These are phyloP conservation scores for Xylaria sp. DNA, from an alignment of 2,329 filamentous ascomycete genomes.

Conservation along the genomic window DNA sequence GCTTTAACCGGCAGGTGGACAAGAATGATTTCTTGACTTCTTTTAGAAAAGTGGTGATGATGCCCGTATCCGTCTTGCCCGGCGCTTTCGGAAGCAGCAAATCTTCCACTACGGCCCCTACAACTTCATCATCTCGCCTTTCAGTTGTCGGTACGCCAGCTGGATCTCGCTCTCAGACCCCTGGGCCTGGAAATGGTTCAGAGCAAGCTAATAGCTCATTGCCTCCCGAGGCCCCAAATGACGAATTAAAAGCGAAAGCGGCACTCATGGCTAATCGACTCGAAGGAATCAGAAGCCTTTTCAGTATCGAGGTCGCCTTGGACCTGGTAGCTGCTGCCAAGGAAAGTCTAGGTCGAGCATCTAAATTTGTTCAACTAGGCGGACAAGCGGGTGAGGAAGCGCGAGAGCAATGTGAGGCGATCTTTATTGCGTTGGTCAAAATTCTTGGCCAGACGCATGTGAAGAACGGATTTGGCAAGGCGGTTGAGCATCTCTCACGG, in stretches of 20 bases:
- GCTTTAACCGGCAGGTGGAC: slow-evolving; percentile 86
- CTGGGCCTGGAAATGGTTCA: slow-evolving; percentile 35
- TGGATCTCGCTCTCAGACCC: slow-evolving; percentile 47
- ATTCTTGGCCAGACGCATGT: slow-evolving; percentile 83
- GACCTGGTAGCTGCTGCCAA: slow-evolving; percentile 86
- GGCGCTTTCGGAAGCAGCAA: slow-evolving; percentile 48
- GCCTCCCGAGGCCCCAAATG: slow-evolving; percentile 68
- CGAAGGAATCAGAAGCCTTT: slow-evolving; percentile 89
- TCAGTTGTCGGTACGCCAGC: slow-evolving; percentile 33
- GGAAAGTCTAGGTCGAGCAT: slow-evolving; percentile 75
- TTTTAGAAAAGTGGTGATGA: slow-evolving; percentile 99
- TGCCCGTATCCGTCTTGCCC: slow-evolving; percentile 88
- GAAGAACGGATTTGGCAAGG: slow-evolving; percentile 88
- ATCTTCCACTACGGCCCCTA: slow-evolving; percentile 29
- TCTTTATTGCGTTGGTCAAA: slow-evolving; percentile 79
- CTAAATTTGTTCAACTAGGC: slow-evolving; percentile 74
- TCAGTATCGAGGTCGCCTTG: slow-evolving; percentile 92
- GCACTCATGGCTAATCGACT: slow-evolving; percentile 92
- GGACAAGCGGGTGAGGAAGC: slow-evolving; percentile 78
- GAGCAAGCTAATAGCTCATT: slow-evolving; percentile 40
- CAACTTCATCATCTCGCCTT: slow-evolving; percentile 29
- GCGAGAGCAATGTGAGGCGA: slow-evolving; percentile 78
- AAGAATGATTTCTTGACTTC: slow-evolving; percentile 95
- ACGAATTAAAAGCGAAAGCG: slow-evolving; percentile 93
- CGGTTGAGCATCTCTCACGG: slow-evolving; percentile 80